These are phyloP conservation scores for Claviceps sp. DNA, from an alignment of 2,329 filamentous ascomycete genomes.

Conservation along the genomic window DNA sequence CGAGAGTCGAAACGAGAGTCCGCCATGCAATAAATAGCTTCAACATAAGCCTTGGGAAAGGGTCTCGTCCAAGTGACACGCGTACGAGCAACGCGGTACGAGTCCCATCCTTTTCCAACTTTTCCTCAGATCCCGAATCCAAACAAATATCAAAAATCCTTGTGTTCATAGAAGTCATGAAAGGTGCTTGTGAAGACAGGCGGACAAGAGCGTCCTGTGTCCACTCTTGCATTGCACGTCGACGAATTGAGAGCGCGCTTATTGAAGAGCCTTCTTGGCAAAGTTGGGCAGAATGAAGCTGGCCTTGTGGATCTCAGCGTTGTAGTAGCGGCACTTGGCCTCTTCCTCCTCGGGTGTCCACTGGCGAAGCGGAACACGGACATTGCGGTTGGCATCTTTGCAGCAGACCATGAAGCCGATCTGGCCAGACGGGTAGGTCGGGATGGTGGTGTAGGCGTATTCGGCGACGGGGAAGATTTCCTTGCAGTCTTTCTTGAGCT, in stretches of 20 bases:
- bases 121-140: too few relatives aligned
- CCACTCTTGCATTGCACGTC: slow-evolving; percentile 1
- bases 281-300: slow-evolving; percentile 90
- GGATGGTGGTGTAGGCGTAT: slow-evolving; percentile 98
- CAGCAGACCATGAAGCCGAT: slow-evolving; percentile 99
- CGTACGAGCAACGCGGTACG: too few relatives aligned
- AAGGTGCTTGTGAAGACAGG: too few relatives aligned
- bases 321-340: slow-evolving; percentile 93
- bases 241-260: slow-evolving; percentile 9
- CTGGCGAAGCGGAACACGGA: slow-evolving; percentile 70
- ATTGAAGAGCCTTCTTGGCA: slow-evolving; percentile 62
- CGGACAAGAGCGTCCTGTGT: not conserved
- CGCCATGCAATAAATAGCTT: too few relatives aligned
- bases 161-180: too few relatives aligned
- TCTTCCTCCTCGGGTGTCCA: slow-evolving; percentile 84
- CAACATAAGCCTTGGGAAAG: too few relatives aligned
- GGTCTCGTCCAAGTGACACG: too few relatives aligned
- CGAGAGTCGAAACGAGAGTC: too few relatives aligned
- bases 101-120: too few relatives aligned
- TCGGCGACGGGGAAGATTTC: slow-evolving; percentile 95
- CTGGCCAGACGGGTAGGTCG: slow-evolving; percentile 96
- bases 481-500: slow-evolving; percentile 93
- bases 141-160: too few relatives aligned
- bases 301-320: slow-evolving; percentile 88
- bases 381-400: slow-evolving; percentile 78